Conservation (phyloP, 352 stramenopile species). For the Blastocystis hominis region DNA sequence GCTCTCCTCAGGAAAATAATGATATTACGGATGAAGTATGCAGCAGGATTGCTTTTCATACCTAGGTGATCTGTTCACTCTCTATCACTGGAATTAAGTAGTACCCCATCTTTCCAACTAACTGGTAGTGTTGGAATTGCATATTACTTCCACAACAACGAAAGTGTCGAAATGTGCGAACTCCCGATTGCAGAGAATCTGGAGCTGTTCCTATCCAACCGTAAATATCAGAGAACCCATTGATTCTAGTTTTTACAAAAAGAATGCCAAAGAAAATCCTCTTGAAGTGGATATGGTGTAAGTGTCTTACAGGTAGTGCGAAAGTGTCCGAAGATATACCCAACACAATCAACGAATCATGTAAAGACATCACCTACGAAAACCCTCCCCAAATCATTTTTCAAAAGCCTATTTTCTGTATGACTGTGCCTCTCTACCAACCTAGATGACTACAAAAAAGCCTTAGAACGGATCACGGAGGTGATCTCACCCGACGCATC, state of each 20-base stretch:
- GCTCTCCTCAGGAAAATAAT: neutral
- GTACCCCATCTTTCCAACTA: too few species aligned
- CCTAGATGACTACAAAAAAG: slow-evolving; percentile 28
- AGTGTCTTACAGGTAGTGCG: neutral
- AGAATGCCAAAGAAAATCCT: neutral
- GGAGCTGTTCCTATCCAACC: neutral
- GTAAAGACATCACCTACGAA: neutral
- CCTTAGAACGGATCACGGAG: neutral
- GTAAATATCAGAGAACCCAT: neutral
- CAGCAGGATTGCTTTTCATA: neutral
- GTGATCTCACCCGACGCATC: neutral
- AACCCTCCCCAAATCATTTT: slow-evolving; percentile 22
- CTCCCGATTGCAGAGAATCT: neutral
- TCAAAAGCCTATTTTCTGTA: slow-evolving; percentile 29
- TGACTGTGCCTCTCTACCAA: neutral
- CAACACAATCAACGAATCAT: neutral
- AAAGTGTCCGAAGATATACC: neutral
- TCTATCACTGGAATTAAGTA: slow-evolving; percentile 17
- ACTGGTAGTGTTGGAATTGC: slow-evolving; percentile 4
- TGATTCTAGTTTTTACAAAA: neutral
- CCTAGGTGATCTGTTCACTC: slow-evolving; percentile 11
- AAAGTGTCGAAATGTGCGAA: slow-evolving; percentile 19
- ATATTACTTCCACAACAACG: neutral
- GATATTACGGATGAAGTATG: neutral
- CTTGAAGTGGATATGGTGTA: neutral